Base-by-base conservation (phyloP, 805 yeast genomes). In the Kuraishia cidri region DNA sequence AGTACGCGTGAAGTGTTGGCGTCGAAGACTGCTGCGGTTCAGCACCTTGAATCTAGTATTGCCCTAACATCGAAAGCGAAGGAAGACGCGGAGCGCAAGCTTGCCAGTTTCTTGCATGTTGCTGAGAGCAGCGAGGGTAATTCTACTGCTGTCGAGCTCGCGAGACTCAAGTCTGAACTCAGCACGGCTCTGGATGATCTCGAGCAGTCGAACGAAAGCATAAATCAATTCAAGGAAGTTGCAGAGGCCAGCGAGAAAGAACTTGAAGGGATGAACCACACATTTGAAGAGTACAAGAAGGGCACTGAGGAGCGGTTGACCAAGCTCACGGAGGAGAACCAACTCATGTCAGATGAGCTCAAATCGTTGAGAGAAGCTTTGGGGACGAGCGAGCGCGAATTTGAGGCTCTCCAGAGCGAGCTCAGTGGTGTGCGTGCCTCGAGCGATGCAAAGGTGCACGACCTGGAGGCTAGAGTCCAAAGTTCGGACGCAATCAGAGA, bases 201-300 rank as follows among this genome's bases (percentile, higher is more conserved):
- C 35, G 69, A 64, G 15, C 58, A 69, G 11, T 72, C 84, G 1
- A 70, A 71, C 41, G 60, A 68, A n/a, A 75, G 69, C 44, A 66
- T 72, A 7, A 64, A 64, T n/a, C 77, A 79, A 42, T 71, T 78
- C 48, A 72, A 76, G 36, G 60, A 59, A n/a, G 65, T 84, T 26
- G 76, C 87, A 0, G 55, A 56, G 32, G 73, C 81, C 10, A 73
- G 85, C 3, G 94, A 84, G 46, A 72, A 69, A 33, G 75, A 87
- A 4, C 60, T 84, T 24, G 54, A 58, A 24, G 61, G 66, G 29
- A 59, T 83, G 37, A 75, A 72, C 19, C 57, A 59, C 14, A 60
- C 78, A 1, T 79, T 69, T 47, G 84, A 68, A 31, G 54, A 53
- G 30, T 66, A 53, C 40, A 68, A 64, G 40, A 37, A 40, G 2